Conservation (phyloP, 1,284 basidiomycete genomes). For the Ganoderma sp. region DNA sequence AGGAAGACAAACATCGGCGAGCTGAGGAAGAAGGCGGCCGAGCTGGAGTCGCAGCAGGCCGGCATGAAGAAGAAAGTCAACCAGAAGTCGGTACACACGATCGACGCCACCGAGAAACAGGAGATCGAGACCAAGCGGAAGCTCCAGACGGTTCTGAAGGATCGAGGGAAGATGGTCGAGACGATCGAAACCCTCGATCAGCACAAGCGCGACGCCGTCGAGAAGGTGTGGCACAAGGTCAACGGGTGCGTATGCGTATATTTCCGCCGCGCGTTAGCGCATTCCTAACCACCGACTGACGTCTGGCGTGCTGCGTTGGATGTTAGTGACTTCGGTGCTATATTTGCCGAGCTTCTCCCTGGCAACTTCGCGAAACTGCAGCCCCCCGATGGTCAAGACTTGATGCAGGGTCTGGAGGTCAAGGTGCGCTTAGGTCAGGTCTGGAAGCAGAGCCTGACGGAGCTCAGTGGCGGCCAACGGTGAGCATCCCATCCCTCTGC, state of each 20-base stretch:
- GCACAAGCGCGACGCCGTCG: slow-evolving; percentile 92
- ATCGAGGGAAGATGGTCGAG: slow-evolving; percentile 95
- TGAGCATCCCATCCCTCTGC: slow-evolving; percentile 45
- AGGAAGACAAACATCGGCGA: slow-evolving; percentile 68
- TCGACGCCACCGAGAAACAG: slow-evolving; percentile 97
- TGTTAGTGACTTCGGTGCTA: slow-evolving; percentile 90
- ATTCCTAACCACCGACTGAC: neutral
- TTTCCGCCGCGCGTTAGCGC: neutral
- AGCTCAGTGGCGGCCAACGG: slow-evolving; percentile 97
- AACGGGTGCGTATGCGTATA: slow-evolving; percentile 68
- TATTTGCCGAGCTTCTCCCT: slow-evolving; percentile 95
- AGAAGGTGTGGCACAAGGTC: slow-evolving; percentile 96
- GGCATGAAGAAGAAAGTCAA: slow-evolving; percentile 96
- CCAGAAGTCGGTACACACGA: slow-evolving; percentile 94
- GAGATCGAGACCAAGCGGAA: slow-evolving; percentile 89
- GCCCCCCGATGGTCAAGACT: slow-evolving; percentile 91
- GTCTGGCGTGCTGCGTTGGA: neutral
- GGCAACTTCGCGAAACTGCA: slow-evolving; percentile 97
- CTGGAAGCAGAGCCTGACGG: slow-evolving; percentile 98
- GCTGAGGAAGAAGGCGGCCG: slow-evolving; percentile 71
- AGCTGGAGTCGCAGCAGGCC: slow-evolving; percentile 83
- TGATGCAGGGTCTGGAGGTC: slow-evolving; percentile 96
- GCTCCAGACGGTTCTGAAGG: slow-evolving; percentile 88
- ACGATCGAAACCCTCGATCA: slow-evolving; percentile 94
- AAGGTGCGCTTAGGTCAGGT: slow-evolving; percentile 94